A percentile compares a stretch with the other conserved stretches of the same genome.
These are phyloP conservation scores for Brettanomyces nanus DNA, from an alignment of 805 yeast species.

Conservation along the genomic window DNA sequence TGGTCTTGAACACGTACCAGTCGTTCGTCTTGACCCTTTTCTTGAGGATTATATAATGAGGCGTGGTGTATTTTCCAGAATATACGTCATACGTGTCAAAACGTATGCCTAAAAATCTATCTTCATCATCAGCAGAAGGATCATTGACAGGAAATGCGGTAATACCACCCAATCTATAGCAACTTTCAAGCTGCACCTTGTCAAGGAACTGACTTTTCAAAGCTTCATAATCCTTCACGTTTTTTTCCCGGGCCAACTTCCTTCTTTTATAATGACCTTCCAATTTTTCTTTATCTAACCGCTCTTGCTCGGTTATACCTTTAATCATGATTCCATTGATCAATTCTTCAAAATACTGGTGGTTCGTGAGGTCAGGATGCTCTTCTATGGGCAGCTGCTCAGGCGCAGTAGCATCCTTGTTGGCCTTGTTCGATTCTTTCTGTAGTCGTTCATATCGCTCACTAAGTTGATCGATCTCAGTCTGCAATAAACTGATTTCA, in stretches of 20 bases:
- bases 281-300: neutral
- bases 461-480: conserved; percentile 3
- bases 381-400: too few species aligned
- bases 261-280: conserved; percentile 5
- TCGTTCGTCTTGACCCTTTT: conserved; percentile 17
- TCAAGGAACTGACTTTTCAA: conserved; percentile 18
- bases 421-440: neutral
- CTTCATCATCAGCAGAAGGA: conserved; percentile 20
- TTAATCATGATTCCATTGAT: conserved; percentile 19
- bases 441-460: conserved; percentile 1
- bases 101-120: conserved; percentile 36
- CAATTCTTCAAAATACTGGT: conserved; percentile 24
- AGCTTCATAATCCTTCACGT: conserved; percentile 6
- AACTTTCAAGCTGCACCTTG: conserved; percentile 36
- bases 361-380: conserved; percentile 12
- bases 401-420: neutral
- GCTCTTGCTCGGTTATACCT: conserved; percentile 11
- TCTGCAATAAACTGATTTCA: neutral
- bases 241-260: conserved; percentile 3
- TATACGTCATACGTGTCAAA: conserved; percentile 34
- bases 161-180: conserved; percentile 39
- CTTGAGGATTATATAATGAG: conserved; percentile 41
- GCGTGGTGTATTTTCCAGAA: conserved; percentile 24
- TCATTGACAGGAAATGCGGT: conserved; percentile 45
- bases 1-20: conserved; percentile 28